Conservation (phyloP, 495 filamentous ascomycete species). For the Mytilinidion resinicola region DNA sequence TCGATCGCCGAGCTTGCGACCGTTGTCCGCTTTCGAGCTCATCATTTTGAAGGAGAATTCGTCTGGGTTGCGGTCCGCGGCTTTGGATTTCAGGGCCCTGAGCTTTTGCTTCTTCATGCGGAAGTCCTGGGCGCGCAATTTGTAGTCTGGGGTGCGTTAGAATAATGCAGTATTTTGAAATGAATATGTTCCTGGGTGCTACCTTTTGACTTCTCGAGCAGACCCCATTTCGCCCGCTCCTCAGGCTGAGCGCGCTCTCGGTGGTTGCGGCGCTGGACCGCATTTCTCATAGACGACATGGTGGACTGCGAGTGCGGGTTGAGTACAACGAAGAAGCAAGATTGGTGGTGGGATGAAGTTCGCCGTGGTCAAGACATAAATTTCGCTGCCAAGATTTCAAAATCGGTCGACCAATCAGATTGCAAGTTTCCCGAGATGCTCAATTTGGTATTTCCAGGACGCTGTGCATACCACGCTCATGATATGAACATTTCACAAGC, state of each 20-base stretch:
- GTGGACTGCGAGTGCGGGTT: neutral
- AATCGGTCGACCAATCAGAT: too few relatives aligned
- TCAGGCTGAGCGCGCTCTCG: slow-evolving; percentile 80
- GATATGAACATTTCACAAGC: too few relatives aligned
- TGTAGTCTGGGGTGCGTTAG: slow-evolving; percentile 63
- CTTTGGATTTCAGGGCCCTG: slow-evolving; percentile 72
- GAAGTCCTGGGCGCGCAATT: slow-evolving; percentile 81
- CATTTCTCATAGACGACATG: slow-evolving; percentile 81
- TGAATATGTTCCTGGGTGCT: neutral
- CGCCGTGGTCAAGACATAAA: too few relatives aligned
- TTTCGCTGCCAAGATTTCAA: too few relatives aligned
- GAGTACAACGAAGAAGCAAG: too few relatives aligned
- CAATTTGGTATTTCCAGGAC: too few relatives aligned
- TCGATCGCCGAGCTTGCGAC: slow-evolving; percentile 51
- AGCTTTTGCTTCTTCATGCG: slow-evolving; percentile 77
- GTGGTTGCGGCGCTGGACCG: slow-evolving; percentile 71
- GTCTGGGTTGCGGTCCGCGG: slow-evolving; percentile 83
- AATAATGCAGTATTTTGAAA: neutral
- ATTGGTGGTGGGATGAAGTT: too few relatives aligned
- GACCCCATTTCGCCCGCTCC: slow-evolving; percentile 74
- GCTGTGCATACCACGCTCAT: too few relatives aligned
- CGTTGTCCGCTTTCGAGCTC: slow-evolving; percentile 53
- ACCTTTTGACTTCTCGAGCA: slow-evolving; percentile 61
- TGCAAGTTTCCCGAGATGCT: too few relatives aligned
- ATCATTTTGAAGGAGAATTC: slow-evolving; percentile 96